Evolutionary conservation across 345 rosid genomes (phyloP), one percentile per base, ranked within the genome.

Genomic region (Heritiera fomes): DNA sequence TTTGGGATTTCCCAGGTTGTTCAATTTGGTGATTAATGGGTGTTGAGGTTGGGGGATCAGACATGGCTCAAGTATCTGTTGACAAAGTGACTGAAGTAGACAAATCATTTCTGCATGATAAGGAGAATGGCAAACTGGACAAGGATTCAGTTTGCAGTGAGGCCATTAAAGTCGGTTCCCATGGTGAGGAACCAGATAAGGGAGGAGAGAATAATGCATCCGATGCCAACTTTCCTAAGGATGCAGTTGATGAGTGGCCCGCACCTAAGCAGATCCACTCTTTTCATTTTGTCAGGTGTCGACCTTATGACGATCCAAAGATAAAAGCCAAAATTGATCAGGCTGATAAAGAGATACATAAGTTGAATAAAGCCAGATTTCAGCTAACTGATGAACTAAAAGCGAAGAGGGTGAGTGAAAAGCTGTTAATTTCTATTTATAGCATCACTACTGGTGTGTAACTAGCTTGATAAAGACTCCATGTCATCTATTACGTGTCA

Each of bases 171-270:
- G 89, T 89, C 47, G 96, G 93, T 77, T 86, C 96, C 28, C 87
- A 84, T 43, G 93, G 76, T 30, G 89, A 88, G 80, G 93, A 83
- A 10, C 84, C 83, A 8, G 86, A 47, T 40, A 79, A 83, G 67
- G 89, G 81, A 17, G 90, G 89, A 70, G 88, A 76, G 60, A 82
- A 34, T n/a, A 85, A 80, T 75, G 90, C 77, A 66, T 72, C 86
- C 20, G 77, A 70, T 71, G 74, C 88, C 78, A 87, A 84, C 65
- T 80, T 82, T 56, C 98, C 93, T 0, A 89, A 83, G 86, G 88
- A 93, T 82, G 97, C 89, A 1, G 86, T 52, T 11, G 97, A 87
- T 18, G 98, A 95, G 79, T 95, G 99, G 99, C 96, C 99, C 73
- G 93, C 85, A 17, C 84, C 85, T 7, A 83, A 75, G 83, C 89